Percentiles rank a stretch among this genome's conserved stretches.
These are phyloP conservation scores for Raffaelea ambrosiae DNA, from an alignment of 2,329 filamentous ascomycete species.

Conservation along the genomic window DNA sequence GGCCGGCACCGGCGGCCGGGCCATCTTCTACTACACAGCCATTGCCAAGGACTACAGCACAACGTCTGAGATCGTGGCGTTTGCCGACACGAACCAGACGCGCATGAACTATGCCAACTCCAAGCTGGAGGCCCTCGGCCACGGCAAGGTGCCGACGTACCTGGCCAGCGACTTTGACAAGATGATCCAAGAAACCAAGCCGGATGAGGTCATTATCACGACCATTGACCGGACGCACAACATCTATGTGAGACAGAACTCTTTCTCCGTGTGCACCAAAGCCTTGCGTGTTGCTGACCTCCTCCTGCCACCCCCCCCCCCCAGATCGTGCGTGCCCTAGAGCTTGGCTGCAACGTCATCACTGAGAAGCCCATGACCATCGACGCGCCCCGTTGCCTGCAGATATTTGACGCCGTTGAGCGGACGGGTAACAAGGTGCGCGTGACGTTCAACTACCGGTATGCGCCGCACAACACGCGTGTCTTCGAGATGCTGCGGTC, in stretches of 20 bases:
- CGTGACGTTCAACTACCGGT: conserved; percentile 43
- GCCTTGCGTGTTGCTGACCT: too few species aligned
- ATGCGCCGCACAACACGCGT: conserved; percentile 43
- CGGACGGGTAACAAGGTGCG: conserved; percentile 32
- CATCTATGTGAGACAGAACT: conserved; percentile 25
- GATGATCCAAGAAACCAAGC: conserved; percentile 35
- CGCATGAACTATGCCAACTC: conserved; percentile 33
- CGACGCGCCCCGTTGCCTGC: conserved; percentile 31
- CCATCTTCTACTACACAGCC: conserved; percentile 34
- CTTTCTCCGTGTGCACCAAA: too few species aligned
- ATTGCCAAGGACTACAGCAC: conserved; percentile 30
- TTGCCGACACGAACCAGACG: conserved; percentile 38
- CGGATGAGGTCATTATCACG: conserved; percentile 38
- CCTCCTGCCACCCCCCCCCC: too few species aligned
- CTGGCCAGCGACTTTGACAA: conserved; percentile 33
- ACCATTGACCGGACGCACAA: conserved; percentile 40
- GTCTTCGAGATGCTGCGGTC: conserved; percentile 33
- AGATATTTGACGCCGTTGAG: conserved; percentile 36
- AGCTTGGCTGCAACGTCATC: conserved; percentile 38
- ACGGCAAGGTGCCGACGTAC: conserved; percentile 30
- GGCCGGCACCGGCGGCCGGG: conserved; percentile 33
- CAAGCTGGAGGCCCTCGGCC: conserved; percentile 24
- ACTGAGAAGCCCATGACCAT: conserved; percentile 47
- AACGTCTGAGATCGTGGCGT: conserved; percentile 29
- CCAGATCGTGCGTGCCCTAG: conserved; percentile 29